Base-by-base conservation (phyloP, 2,329 filamentous ascomycete genomes). In the Lasiodiplodia hormozganensis region DNA sequence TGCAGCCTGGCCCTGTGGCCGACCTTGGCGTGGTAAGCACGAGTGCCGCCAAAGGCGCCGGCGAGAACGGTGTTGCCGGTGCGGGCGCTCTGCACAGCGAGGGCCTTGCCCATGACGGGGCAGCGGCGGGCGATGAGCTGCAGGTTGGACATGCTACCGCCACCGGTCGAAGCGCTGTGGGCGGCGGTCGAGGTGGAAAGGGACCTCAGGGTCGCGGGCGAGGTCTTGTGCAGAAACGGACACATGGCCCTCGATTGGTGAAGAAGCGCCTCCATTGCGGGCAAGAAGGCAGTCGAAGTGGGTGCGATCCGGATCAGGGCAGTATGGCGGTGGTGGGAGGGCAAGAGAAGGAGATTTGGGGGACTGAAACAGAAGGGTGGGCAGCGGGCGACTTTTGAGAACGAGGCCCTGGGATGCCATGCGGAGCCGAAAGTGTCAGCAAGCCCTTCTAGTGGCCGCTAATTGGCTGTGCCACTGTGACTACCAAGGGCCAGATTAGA, bases 21-120 rank as follows among this genome's bases (percentile, higher is more conserved):
- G 53, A 86, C 79, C 67, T 81, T 82, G 56, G 78, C 76, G 73
- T 82, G 79, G 77, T 85, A 85, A 67, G 83, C 81, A 60, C 85
- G 76, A 64, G 80, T 78, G 70, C 84, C 83, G 66, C 81, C 85
- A 73, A 83, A 85, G 71, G 82, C 83, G 47, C 83, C 83, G 49
- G 81, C 80, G 23, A 85, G 78, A 38, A 80, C 78, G 21, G 58
- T 52, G 74, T 82, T 82, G 73, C 78, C 79, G 70, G 81, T 79
- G 75, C 85, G 85, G 69, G 83, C 82, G 70, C 82, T 83, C 86
- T 97, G 95, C 49, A 97, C 90, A 70, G 93, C 92, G 80, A 99
- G 88, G 52, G 96, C 96, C 87, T 97, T 97, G 81, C 94, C 95
- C 96, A 99, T 99, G 81, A 99, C 91, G 69, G 96, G 96, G 87